Evolutionary conservation across 768 basidiomycete genomes (phyloP).

Genomic region (Pulveroboletus sp.): DNA sequence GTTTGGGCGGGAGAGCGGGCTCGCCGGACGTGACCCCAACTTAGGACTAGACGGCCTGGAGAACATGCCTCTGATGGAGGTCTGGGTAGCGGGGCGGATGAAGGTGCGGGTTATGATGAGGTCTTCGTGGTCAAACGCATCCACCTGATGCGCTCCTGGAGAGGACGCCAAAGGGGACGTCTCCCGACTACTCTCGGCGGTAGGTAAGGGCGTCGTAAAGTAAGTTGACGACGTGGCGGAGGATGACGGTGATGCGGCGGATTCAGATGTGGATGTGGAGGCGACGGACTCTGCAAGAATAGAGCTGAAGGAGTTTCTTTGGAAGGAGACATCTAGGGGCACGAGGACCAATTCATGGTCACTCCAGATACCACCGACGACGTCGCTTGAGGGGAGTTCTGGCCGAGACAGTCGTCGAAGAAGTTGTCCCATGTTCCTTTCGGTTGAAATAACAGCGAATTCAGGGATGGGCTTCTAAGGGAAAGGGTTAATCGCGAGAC

Average conservation of each 20-base stretch:
- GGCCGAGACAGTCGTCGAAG: conserved; percentile 22
- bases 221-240: conserved; percentile 21
- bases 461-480: conserved; percentile 18
- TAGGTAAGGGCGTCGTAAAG: conserved; percentile 17
- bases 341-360: conserved; percentile 34
- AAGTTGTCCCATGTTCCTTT: conserved; percentile 27
- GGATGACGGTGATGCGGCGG: conserved; percentile 8
- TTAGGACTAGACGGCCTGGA: conserved; percentile 29
- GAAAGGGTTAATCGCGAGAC: conserved; percentile 22
- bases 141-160: conserved; percentile 17
- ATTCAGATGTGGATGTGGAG: conserved; percentile 6
- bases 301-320: conserved; percentile 18
- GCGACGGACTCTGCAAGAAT: conserved; percentile 13
- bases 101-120: conserved; percentile 35
- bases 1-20: conserved; percentile 21
- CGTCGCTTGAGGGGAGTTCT: conserved; percentile 11
- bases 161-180: conserved; percentile 6
- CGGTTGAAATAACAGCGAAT: conserved; percentile 8
- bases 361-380: conserved; percentile 32
- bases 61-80: conserved; percentile 23
- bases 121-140: conserved; percentile 29
- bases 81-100: conserved; percentile 32
- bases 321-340: conserved; percentile 24
- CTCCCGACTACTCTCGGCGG: conserved; percentile 7
- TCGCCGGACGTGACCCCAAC: conserved; percentile 26